phyloP scores from a whole-genome alignment of 371 early-diverging fungal genomes.

The Caulochytrium protostelioides region DNA sequence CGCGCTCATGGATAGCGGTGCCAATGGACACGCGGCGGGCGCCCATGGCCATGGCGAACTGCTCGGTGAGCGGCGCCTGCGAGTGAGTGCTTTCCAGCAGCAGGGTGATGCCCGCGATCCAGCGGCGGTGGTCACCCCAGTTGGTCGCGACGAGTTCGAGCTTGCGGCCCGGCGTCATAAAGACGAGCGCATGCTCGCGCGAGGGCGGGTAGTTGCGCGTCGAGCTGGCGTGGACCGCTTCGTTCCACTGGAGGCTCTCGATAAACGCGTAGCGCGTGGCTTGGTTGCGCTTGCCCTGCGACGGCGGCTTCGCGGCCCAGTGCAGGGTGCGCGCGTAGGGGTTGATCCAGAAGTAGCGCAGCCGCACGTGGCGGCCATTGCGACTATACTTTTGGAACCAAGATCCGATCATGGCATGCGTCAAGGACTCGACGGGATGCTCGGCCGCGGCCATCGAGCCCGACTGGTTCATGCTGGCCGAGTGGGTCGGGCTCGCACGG shows the following conservation, averaged over 20 bases:
- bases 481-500: neutral
- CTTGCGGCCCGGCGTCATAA: slow-evolving; percentile 8
- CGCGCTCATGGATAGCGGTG: too few species aligned
- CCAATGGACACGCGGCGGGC: too few species aligned
- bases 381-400: slow-evolving; percentile 22
- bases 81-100: slow-evolving; percentile 5
- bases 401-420: slow-evolving; percentile 18
- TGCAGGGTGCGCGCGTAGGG: slow-evolving; percentile 16
- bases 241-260: slow-evolving; percentile 9
- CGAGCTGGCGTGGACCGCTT: slow-evolving; percentile 4
- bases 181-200: slow-evolving; percentile 10
- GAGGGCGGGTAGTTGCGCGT: slow-evolving; percentile 18
- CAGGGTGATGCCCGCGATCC: slow-evolving; percentile 12
- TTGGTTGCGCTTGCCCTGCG: slow-evolving; percentile 6
- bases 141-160: slow-evolving; percentile 13
- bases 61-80: slow-evolving; percentile 5
- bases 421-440: slow-evolving; percentile 8
- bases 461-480: neutral
- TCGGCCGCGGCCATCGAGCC: neutral
- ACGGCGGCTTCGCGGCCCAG: slow-evolving; percentile 15
- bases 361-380: slow-evolving; percentile 10
- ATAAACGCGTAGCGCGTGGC: slow-evolving; percentile 15
- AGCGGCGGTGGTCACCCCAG: slow-evolving; percentile 14
- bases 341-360: slow-evolving; percentile 22
- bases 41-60: too few species aligned